These are phyloP conservation scores for Gaertneriomyces semiglobifer DNA, from an alignment of 192 early-diverging fungal species.

Conservation along the genomic window DNA sequence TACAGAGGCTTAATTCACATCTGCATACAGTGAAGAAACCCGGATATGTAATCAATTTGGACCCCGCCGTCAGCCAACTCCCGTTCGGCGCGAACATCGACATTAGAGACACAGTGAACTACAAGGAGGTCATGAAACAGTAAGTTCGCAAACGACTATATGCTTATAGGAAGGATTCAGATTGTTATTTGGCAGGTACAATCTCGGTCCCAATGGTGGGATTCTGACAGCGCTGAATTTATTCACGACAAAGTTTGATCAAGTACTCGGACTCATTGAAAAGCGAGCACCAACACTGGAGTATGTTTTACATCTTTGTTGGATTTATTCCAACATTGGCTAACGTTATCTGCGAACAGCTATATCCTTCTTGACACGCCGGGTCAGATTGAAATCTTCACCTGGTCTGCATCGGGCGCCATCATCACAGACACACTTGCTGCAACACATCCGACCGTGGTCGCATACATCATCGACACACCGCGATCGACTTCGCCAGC, in stretches of 20 bases:
- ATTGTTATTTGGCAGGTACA: slow-evolving; percentile 58
- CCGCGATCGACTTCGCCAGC: slow-evolving; percentile 85
- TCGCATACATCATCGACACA: slow-evolving; percentile 94
- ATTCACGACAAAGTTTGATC: slow-evolving; percentile 98
- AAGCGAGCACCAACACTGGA: slow-evolving; percentile 72
- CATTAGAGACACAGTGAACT: slow-evolving; percentile 96
- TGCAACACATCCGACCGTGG: slow-evolving; percentile 83
- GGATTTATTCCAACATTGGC: slow-evolving; percentile 8
- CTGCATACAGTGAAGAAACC: slow-evolving; percentile 66
- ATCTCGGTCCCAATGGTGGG: slow-evolving; percentile 93
- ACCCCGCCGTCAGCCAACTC: slow-evolving; percentile 82
- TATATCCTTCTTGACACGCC: slow-evolving; percentile 90
- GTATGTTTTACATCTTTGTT: slow-evolving; percentile 41
- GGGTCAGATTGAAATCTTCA: slow-evolving; percentile 99
- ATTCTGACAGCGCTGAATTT: slow-evolving; percentile 94
- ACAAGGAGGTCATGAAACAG: slow-evolving; percentile 98
- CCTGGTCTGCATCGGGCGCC: slow-evolving; percentile 94
- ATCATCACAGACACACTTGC: slow-evolving; percentile 95
- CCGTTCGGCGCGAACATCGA: slow-evolving; percentile 96
- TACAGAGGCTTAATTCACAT: slow-evolving; percentile 81
- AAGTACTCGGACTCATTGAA: slow-evolving; percentile 81
- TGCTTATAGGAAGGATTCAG: neutral
- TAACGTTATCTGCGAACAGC: slow-evolving; percentile 21
- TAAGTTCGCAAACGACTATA: slow-evolving; percentile 29
- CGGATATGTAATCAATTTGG: slow-evolving; percentile 91